Evolutionary conservation across 2,329 filamentous ascomycete genomes (phyloP).

Genomic region (Paracamarosporium sp.): DNA sequence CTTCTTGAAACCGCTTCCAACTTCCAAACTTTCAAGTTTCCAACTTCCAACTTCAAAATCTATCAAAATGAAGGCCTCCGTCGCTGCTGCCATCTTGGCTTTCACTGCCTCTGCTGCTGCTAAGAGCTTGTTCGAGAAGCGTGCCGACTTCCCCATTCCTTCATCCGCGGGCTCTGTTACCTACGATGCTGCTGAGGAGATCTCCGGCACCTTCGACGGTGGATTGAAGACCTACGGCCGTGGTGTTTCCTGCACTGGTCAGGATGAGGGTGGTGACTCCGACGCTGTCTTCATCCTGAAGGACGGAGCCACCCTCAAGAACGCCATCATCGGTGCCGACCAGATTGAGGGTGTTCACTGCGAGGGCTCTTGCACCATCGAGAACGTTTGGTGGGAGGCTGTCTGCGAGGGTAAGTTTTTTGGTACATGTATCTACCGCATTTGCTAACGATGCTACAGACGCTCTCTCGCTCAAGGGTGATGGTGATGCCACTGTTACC

Average conservation of each 20-base stretch:
- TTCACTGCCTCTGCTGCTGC: constrained; percentile 37
- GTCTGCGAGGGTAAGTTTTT: constrained; percentile 44
- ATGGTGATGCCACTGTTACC: constrained; percentile 38
- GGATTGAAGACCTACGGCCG: constrained; percentile 29
- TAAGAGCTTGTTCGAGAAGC: constrained; percentile 36
- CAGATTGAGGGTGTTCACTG: constrained; percentile 61
- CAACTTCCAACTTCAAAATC: constrained; percentile 8
- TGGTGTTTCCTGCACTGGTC: constrained; percentile 43
- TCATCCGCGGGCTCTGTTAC: constrained; percentile 41
- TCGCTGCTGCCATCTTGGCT: constrained; percentile 34
- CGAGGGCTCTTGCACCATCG: constrained; percentile 55
- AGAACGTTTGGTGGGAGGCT: constrained; percentile 53
- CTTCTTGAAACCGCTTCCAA: constrained; percentile 24
- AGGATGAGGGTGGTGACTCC: constrained; percentile 49
- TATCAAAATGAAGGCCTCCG: constrained; percentile 43
- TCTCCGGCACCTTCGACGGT: constrained; percentile 31
- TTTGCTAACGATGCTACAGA: constrained; percentile 12
- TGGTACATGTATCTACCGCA: background rate
- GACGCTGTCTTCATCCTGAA: constrained; percentile 60
- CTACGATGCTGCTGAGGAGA: constrained; percentile 11
- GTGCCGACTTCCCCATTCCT: constrained; percentile 38
- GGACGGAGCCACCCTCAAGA: constrained; percentile 56
- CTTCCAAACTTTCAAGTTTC: constrained; percentile 22
- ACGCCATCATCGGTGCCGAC: constrained; percentile 59
- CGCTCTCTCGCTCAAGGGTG: constrained; percentile 35